Evolutionary conservation across 768 basidiomycete species (phyloP), one percentile per base, ranked within the genome.

Genomic region (Grammothele lineata): DNA sequence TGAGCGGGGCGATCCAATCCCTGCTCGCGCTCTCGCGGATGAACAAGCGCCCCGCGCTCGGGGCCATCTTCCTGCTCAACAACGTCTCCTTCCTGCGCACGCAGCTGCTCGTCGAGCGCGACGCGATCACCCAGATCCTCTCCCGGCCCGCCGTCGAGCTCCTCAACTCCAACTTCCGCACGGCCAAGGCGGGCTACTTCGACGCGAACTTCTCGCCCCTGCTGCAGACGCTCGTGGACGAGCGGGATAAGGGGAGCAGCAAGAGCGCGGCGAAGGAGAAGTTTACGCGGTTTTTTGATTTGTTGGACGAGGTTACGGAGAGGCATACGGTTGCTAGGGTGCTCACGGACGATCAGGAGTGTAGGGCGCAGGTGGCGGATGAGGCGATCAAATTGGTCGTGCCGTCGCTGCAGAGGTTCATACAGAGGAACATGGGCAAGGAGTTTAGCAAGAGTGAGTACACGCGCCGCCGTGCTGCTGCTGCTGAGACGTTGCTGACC

Each of bases 361-460:
- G 73, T 30, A 73, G 80, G 53, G 75, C 68, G 55, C 72, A 71
- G 40, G 65, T 92, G 18, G 76, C 71, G 35, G 87, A 90, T 21
- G 90, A 92, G 61, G 81, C 83, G 7, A 78, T 84, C 22, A 85
- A 81, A 68, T 70, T 91, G 7, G 83, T 91, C 10, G 75, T 90
- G 9, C 87, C 89, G 21, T 77, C 77, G 34, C 70, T 92, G 51
- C 78, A 85, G 64, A 69, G 82, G 46, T 91, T 92, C 58, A 76
- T 76, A 51, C 82, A 85, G 64, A 85, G 82, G 62, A 80, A 86
- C 57, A 74, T 73, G 30, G 88, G 87, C 35, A 89, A 85, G 62
- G 87, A 91, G 54, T 88, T 90, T 56, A 89, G 87, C 62, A 88
- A 86, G 69, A 88, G 90, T 90, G 54, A 58, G 77, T 69, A 2